phyloP scores from a whole-genome alignment of 441 rosid species.

The Gossypium lobatum region DNA sequence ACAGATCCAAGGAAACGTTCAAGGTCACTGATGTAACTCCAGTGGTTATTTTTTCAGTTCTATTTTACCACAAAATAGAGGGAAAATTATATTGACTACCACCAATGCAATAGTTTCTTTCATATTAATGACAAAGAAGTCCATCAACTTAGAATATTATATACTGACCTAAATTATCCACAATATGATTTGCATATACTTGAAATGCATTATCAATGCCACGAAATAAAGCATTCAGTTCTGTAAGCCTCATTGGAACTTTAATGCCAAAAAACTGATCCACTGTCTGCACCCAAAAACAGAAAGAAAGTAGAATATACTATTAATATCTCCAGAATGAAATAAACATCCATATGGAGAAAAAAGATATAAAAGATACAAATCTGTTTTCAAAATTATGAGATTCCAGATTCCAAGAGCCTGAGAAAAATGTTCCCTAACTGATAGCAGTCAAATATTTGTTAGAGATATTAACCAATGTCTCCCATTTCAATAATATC shows the following conservation, averaged over 20 bases:
- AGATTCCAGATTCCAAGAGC: neutral
- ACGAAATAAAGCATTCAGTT: constrained; percentile 67
- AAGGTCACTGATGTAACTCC: neutral
- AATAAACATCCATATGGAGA: neutral
- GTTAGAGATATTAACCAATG: neutral
- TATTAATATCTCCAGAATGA: neutral
- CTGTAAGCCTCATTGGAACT: constrained; percentile 87
- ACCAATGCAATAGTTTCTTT: neutral
- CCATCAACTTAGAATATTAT: constrained; percentile 13
- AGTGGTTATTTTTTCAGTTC: neutral
- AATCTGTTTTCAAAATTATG: neutral
- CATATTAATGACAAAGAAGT: neutral
- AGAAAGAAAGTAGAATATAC: neutral
- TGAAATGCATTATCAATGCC: constrained; percentile 95
- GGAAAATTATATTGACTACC: neutral
- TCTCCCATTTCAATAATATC: neutral
- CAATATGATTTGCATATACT: constrained; percentile 74
- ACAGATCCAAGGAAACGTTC: neutral
- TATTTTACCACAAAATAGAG: neutral
- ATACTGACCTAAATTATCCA: constrained; percentile 72
- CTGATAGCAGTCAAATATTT: constrained; percentile 5
- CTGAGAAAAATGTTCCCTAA: neutral
- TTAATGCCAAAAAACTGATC: constrained; percentile 86
- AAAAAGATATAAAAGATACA: neutral
- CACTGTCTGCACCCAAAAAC: constrained; percentile 71